Evolutionary conservation across 306 rosid species (phyloP), one percentile per base, ranked within the genome.

Genomic region (Vicia sativa): DNA sequence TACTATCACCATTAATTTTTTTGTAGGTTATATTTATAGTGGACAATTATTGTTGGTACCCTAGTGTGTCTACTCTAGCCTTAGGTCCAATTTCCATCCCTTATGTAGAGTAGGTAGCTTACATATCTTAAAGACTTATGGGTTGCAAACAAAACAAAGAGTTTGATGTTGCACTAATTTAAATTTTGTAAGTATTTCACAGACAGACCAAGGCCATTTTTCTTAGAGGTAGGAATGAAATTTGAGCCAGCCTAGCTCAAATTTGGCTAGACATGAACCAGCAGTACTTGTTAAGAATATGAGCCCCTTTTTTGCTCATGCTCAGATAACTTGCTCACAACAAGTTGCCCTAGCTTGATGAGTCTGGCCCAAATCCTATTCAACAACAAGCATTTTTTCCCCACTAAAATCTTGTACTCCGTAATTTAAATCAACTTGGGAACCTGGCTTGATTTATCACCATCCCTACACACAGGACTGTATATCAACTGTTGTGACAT

Each of bases 401-500:
- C 15, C 31, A 5, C 2, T 18, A 59, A 38, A 37, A 38, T 38
- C 29, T 11, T 18, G 10, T 18, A 49, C 28, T 49, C 53, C 2
- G 8, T 15, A 46, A 8, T 15, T 3, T 49, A 25, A 49, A 3
- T 49, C 25, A 49, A 49, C 66, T 18, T 18, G 16, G 16, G 49
- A 19, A 37, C 66, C 15, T 59, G 45, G 46, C 65, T 37, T 35
- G 46, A 61, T 29, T 62, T 11, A 21, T 13, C 7, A 41, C 7
- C 37, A 23, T 4, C 37, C 53, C 53, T 12, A 41, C 37, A 9
- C 25, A 2, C 48, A 37, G 31, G 68, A 29, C 58, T 19, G 7
- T 70, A 37, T 55, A 3, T 48, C 18, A 26, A 57, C 41, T 6
- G 37, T 53, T 19, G n/a, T 31, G 57, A 31, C 55, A 28, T 68